These are phyloP conservation scores for Purshia tridentata DNA, from an alignment of 306 rosid species.

Conservation along the genomic window DNA sequence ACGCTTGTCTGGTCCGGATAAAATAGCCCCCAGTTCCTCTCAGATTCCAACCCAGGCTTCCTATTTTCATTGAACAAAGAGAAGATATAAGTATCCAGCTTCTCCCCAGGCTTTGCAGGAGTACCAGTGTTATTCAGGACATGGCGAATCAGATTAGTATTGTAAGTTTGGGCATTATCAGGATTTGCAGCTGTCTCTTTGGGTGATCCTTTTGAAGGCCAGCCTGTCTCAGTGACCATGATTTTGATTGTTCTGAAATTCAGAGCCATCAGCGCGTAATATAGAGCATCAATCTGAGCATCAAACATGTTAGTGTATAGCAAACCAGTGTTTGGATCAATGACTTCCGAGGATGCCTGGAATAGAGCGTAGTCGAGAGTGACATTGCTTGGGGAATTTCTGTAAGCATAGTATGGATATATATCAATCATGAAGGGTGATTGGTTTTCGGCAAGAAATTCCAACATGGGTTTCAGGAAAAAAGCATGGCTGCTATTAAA, in stretches of 20 bases:
- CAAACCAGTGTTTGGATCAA: slow-evolving; percentile 96
- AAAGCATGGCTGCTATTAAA: slow-evolving; percentile 82
- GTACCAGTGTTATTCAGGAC: slow-evolving; percentile 54
- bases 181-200: slow-evolving; percentile 87
- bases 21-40: slow-evolving; percentile 96
- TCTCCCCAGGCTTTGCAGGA: slow-evolving; percentile 48
- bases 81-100: slow-evolving; percentile 48
- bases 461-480: slow-evolving; percentile 88
- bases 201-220: slow-evolving; percentile 97
- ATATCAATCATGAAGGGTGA: slow-evolving; percentile 97
- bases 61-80: slow-evolving; percentile 84
- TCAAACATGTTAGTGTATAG: slow-evolving; percentile 92
- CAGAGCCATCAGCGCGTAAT: slow-evolving; percentile 82
- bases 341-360: slow-evolving; percentile 84
- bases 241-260: slow-evolving; percentile 84
- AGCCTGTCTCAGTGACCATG: slow-evolving; percentile 96
- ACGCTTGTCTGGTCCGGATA: slow-evolving; percentile 96
- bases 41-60: slow-evolving; percentile 94
- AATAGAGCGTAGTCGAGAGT: slow-evolving; percentile 83
- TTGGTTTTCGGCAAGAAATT: slow-evolving; percentile 89
- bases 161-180: slow-evolving; percentile 77
- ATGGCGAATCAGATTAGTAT: slow-evolving; percentile 54
- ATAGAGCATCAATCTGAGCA: slow-evolving; percentile 94
- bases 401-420: slow-evolving; percentile 93
- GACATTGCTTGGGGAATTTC: slow-evolving; percentile 75